Evolutionary conservation across 129 eudicot species (phyloP).

Genomic region (Rutidosis leptorrhynchoides): DNA sequence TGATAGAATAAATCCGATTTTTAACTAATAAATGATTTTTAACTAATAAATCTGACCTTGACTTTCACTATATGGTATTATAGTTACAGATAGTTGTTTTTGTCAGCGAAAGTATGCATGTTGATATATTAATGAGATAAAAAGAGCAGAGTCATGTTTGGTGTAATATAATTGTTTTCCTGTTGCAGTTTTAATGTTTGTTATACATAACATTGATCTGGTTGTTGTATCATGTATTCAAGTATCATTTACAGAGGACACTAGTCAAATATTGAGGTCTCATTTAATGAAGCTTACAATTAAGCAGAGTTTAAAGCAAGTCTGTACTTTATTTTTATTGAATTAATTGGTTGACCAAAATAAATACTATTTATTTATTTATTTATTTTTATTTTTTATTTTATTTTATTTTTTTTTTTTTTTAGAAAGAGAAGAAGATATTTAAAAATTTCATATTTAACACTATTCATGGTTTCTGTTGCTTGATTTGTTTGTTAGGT

Average conservation of each 20-base stretch:
- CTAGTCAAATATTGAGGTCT: conserved; percentile 5
- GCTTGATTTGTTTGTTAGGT: too few species aligned
- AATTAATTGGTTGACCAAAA: not conserved
- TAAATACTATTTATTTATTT: not conserved
- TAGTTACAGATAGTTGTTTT: not conserved
- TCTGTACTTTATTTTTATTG: not conserved
- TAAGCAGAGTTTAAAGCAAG: not conserved
- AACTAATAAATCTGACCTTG: too few species aligned
- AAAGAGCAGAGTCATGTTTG: not conserved
- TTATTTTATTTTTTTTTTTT: too few species aligned
- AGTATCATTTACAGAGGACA: not conserved
- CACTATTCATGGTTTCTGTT: too few species aligned
- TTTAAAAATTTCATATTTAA: too few species aligned
- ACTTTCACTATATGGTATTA: not conserved
- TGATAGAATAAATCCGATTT: too few species aligned
- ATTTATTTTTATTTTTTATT: too few species aligned
- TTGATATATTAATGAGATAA: too few species aligned
- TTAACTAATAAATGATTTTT: too few species aligned
- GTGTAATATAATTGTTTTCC: not conserved
- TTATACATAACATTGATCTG: not conserved
- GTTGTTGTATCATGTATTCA: conserved; percentile 3
- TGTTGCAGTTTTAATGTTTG: not conserved
- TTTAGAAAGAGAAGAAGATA: too few species aligned
- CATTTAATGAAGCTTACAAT: not conserved
- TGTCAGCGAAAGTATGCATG: not conserved